A percentile compares a stretch with the other conserved stretches of the same genome.
phyloP scores from a whole-genome alignment of 1,284 basidiomycete species.

The Leccinum discolor region DNA sequence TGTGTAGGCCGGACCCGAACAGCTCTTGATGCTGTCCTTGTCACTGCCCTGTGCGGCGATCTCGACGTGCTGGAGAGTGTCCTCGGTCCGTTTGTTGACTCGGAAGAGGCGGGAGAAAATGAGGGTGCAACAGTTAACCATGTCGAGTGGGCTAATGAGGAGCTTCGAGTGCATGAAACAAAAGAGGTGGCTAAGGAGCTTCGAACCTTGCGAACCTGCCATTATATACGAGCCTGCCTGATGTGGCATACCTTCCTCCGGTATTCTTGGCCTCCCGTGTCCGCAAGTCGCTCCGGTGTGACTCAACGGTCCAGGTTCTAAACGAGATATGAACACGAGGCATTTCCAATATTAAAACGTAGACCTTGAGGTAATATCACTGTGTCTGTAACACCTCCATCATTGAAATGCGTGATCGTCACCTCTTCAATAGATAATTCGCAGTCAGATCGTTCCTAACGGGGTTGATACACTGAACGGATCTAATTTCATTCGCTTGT shows the following conservation, averaged over 20 bases:
- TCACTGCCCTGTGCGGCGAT: conserved; percentile 25
- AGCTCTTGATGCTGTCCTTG: conserved; percentile 31
- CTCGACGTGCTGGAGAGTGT: conserved; percentile 22
- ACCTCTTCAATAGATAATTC: conserved; percentile 23
- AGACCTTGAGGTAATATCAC: conserved; percentile 35
- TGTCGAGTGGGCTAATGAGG: conserved; percentile 22
- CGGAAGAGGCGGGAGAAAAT: conserved; percentile 22
- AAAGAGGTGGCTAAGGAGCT: conserved; percentile 12
- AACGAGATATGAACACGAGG: conserved; percentile 27
- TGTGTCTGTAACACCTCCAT: conserved; percentile 17
- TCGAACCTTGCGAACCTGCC: conserved; percentile 4
- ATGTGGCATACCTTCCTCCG: conserved; percentile 20
- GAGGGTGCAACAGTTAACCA: conserved; percentile 27
- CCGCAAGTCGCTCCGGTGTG: conserved; percentile 18
- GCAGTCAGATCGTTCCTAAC: conserved; percentile 32
- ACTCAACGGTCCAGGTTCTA: conserved; percentile 14
- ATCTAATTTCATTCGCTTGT: conserved; percentile 20
- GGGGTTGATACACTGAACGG: conserved; percentile 13
- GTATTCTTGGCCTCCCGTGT: conserved; percentile 15
- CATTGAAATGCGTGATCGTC: conserved; percentile 36
- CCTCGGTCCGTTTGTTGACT: conserved; percentile 18
- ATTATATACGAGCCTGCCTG: conserved; percentile 24
- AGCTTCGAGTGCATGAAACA: conserved; percentile 28
- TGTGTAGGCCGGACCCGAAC: conserved; percentile 36
- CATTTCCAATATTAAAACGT: conserved; percentile 26